Evolutionary conservation across 1,284 basidiomycete genomes (phyloP).

Genomic region (Rhodotorula glutinis): DNA sequence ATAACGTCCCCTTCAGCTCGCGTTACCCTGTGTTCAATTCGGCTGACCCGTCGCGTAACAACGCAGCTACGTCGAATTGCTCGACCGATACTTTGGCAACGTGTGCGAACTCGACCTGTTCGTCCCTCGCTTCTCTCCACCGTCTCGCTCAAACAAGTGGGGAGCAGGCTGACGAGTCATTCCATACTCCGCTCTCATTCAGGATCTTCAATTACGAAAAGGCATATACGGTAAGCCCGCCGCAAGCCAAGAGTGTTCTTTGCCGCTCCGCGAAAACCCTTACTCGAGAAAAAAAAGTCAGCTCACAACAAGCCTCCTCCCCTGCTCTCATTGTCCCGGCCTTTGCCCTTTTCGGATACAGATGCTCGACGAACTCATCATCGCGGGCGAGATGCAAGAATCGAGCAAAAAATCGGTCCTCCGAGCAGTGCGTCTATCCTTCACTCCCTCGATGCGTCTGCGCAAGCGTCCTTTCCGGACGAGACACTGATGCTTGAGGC

Average conservation of each 20-base stretch:
- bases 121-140: slow-evolving; percentile 39
- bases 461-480: background rate
- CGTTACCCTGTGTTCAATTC: too few species aligned
- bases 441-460: background rate
- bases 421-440: slow-evolving; percentile 58
- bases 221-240: slow-evolving; percentile 83
- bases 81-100: slow-evolving; percentile 98
- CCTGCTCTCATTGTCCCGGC: too few species aligned
- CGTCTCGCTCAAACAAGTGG: too few species aligned
- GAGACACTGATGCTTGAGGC: background rate
- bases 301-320: too few species aligned
- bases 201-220: slow-evolving; percentile 99
- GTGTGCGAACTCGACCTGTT: slow-evolving; percentile 94
- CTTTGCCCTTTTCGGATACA: slow-evolving; percentile 51
- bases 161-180: too few species aligned
- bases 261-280: too few species aligned
- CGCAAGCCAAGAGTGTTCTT: too few species aligned
- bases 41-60: too few species aligned
- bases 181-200: background rate
- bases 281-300: too few species aligned
- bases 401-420: slow-evolving; percentile 97
- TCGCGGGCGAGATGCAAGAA: slow-evolving; percentile 96
- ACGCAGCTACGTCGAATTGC: slow-evolving; percentile 92
- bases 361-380: slow-evolving; percentile 97
- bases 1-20: background rate